These are phyloP conservation scores for Thraustochytrium sp. DNA, from an alignment of 352 stramenopile species.

Conservation along the genomic window DNA sequence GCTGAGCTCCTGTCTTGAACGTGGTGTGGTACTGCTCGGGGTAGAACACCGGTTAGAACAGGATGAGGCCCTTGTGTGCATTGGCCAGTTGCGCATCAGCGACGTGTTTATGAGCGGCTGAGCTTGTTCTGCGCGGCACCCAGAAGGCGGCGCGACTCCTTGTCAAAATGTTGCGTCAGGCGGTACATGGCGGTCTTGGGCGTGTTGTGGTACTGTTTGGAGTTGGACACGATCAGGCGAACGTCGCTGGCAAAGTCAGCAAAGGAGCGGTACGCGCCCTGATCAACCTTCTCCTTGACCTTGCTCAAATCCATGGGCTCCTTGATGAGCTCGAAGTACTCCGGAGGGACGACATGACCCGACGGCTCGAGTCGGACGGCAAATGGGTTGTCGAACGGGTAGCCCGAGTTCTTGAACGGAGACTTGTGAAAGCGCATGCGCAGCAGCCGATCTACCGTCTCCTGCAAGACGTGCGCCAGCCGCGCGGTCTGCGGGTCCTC, in stretches of 20 bases:
- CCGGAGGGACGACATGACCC: neutral
- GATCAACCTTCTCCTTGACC: neutral
- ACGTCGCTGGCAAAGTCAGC: neutral
- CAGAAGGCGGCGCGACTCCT: neutral
- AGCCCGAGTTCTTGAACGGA: neutral
- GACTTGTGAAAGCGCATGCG: neutral
- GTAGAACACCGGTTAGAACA: too few relatives aligned
- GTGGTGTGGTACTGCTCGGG: too few relatives aligned
- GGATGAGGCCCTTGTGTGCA: too few relatives aligned
- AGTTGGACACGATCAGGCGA: slow-evolving; percentile 1
- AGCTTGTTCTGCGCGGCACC: neutral
- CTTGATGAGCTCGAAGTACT: slow-evolving; percentile 25
- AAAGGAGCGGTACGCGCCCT: neutral
- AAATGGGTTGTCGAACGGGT: slow-evolving; percentile 33
- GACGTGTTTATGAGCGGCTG: neutral
- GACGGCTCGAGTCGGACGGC: slow-evolving; percentile 4
- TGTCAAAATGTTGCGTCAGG: neutral
- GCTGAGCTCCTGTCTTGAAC: too few relatives aligned
- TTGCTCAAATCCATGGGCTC: slow-evolving; percentile 13
- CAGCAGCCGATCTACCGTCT: slow-evolving; percentile 16
- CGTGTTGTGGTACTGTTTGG: neutral
- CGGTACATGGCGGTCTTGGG: neutral
- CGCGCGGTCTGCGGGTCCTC: neutral
- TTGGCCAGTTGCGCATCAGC: too few relatives aligned
- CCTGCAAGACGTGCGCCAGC: slow-evolving; percentile 6